phyloP scores from a whole-genome alignment of 331 rosid species.

The Quercus phellos region DNA sequence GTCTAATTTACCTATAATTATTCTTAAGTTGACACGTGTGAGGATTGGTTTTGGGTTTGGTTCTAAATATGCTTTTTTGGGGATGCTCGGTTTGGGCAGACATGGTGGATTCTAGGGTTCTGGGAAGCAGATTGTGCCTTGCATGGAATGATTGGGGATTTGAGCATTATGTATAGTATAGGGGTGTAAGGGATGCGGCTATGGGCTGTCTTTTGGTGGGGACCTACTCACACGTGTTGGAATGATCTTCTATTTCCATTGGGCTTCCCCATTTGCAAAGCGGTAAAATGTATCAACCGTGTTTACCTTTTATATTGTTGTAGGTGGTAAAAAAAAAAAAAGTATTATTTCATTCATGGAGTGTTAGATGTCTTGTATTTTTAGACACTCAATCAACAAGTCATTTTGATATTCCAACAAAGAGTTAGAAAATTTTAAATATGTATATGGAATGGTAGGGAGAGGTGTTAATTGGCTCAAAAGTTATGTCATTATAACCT shows the following conservation, averaged over 20 bases:
- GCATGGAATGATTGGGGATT: conserved; percentile 29
- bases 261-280: neutral
- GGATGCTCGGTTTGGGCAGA: conserved; percentile 42
- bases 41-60: neutral
- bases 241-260: neutral
- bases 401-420: too few species aligned
- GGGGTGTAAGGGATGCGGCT: neutral
- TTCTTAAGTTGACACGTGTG: conserved; percentile 13
- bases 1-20: too few species aligned
- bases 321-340: too few species aligned
- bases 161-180: neutral
- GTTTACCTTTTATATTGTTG: too few species aligned
- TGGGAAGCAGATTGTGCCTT: conserved; percentile 39
- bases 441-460: too few species aligned
- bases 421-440: too few species aligned
- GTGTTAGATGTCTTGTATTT: too few species aligned
- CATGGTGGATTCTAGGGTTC: conserved; percentile 44
- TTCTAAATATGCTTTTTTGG: neutral
- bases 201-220: neutral
- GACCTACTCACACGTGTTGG: conserved; percentile 23
- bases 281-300: neutral
- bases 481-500: too few species aligned
- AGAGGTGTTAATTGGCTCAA: too few species aligned
- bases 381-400: too few species aligned
- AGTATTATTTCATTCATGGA: too few species aligned